Conservation (phyloP, 139 green algal species). For the Chlamydomonas asymmetrica region DNA sequence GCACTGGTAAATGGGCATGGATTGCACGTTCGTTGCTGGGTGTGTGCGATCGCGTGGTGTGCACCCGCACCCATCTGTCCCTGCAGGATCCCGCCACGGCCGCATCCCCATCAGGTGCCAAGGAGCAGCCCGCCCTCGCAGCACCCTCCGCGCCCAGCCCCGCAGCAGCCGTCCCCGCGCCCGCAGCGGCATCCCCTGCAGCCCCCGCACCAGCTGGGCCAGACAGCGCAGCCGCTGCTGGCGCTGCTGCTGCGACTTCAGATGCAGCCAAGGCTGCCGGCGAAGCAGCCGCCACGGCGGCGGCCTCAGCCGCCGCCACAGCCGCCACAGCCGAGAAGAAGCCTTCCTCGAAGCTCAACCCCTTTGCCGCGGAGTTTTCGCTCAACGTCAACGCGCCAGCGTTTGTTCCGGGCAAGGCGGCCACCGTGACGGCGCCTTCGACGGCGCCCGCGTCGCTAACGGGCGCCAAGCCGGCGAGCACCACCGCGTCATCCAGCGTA, state of each 20-base stretch:
- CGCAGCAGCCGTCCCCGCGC: conserved; percentile 11
- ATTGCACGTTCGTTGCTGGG: neutral
- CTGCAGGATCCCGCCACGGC: neutral
- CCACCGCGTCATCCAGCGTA: too few species aligned
- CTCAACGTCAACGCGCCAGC: conserved; percentile 62
- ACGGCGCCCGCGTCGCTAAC: too few species aligned
- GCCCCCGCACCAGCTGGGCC: neutral
- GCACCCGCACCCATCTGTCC: neutral
- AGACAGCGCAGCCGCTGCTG: conserved; percentile 9
- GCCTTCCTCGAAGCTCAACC: conserved; percentile 46
- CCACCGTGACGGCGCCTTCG: neutral
- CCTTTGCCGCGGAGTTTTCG: conserved; percentile 62
- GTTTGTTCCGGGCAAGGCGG: conserved; percentile 45
- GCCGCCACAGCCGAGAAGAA: neutral
- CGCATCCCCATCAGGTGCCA: neutral
- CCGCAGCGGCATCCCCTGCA: neutral
- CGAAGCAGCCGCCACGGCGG: neutral
- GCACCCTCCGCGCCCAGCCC: neutral
- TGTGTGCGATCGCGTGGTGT: neutral
- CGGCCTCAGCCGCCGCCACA: neutral
- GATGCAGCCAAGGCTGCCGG: conserved; percentile 9
- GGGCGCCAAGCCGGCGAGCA: too few species aligned
- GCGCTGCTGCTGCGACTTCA: neutral
- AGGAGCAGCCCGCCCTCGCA: neutral
- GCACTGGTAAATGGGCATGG: too few species aligned